Evolutionary conservation across 2,329 filamentous ascomycete genomes (phyloP).

Genomic region (Orbilia blumenaviensis): DNA sequence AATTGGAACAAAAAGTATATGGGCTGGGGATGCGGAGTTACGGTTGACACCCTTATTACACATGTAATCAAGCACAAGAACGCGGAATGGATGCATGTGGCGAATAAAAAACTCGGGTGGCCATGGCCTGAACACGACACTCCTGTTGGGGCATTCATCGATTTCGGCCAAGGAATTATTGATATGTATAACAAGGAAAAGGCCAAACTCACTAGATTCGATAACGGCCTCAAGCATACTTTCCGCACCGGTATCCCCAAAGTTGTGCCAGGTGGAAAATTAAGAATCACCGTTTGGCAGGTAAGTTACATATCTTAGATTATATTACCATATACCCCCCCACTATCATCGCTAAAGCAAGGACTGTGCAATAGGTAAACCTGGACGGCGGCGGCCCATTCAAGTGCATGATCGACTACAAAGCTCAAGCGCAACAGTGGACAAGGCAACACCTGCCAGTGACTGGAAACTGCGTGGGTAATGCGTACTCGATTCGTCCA

Average conservation of each 20-base stretch:
- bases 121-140: neutral
- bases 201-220: neutral
- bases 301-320: too few species aligned
- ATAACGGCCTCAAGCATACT: neutral
- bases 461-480: neutral
- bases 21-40: neutral
- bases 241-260: slow-evolving; percentile 61
- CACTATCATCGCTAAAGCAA: too few species aligned
- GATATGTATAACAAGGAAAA: neutral
- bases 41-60: neutral
- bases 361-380: too few species aligned
- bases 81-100: neutral
- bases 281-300: slow-evolving; percentile 67
- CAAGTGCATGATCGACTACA: slow-evolving; percentile 66
- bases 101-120: neutral
- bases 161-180: neutral
- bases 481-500: neutral
- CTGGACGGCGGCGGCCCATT: slow-evolving; percentile 68
- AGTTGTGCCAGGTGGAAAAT: slow-evolving; percentile 63
- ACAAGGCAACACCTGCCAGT: neutral
- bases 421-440: slow-evolving; percentile 59
- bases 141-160: neutral
- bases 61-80: neutral
- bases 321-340: too few species aligned
- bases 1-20: neutral